Percentiles rank a stretch among this genome's conserved stretches.
Evolutionary conservation across 2,329 filamentous ascomycete genomes (phyloP).

Genomic region (Clonostachys chloroleuca): DNA sequence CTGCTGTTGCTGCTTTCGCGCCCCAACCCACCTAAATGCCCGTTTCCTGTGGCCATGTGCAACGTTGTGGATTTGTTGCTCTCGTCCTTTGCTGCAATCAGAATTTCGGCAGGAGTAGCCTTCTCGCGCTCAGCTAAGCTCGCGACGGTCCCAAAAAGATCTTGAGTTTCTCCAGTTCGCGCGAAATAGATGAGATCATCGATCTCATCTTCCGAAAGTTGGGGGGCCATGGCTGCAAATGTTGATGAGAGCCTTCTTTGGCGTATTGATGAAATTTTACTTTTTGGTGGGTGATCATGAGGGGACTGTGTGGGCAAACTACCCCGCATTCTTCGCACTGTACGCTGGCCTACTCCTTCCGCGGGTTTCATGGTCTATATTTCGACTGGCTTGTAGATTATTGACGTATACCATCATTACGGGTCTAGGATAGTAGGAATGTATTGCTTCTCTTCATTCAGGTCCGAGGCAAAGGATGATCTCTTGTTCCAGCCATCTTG

Average conservation of each 20-base stretch:
- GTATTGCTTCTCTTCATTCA: background rate
- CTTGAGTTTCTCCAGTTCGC: conserved; percentile 69
- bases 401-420: no score
- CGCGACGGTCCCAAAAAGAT: conserved; percentile 57
- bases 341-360: conserved; percentile 4
- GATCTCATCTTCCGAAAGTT: conserved; percentile 72
- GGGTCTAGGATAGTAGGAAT: background rate
- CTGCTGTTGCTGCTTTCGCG: background rate
- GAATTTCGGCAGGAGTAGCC: conserved; percentile 55
- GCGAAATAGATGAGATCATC: conserved; percentile 90
- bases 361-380: no score
- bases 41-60: conserved; percentile 93
- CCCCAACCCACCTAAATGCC: conserved; percentile 62
- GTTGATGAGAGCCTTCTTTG: background rate
- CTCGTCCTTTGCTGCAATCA: conserved; percentile 67
- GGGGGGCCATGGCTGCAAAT: conserved; percentile 36
- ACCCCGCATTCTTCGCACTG: conserved; percentile 29
- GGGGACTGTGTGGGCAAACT: conserved; percentile 27
- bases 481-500: conserved; percentile 42
- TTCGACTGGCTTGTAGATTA: no score
- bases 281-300: conserved; percentile 11
- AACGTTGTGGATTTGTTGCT: conserved; percentile 76
- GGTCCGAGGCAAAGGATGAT: conserved; percentile 15
- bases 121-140: conserved; percentile 59
- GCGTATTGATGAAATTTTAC: conserved; percentile 3